phyloP scores from a whole-genome alignment of 139 green algal genomes.

The Micractinium sp. region DNA sequence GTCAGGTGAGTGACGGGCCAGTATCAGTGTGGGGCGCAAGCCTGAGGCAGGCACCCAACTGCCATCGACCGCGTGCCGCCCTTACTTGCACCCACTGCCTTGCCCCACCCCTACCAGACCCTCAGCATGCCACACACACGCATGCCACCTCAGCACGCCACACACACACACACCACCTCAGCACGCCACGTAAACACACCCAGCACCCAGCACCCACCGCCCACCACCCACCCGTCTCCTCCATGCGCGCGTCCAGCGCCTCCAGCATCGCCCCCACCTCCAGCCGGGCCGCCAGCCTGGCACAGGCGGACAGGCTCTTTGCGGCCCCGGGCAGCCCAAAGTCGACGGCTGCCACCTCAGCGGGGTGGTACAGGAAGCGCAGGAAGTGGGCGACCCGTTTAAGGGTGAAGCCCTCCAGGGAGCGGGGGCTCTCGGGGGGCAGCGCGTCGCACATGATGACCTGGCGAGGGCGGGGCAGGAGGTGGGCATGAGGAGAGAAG shows the following conservation, averaged over 20 bases:
- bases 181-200: neutral
- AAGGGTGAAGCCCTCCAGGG: slow-evolving; percentile 20
- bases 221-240: slow-evolving; percentile 10
- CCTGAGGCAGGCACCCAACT: no score
- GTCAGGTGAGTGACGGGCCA: no score
- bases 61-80: no score
- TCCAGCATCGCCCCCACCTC: neutral
- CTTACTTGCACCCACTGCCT: no score
- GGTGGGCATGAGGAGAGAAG: no score
- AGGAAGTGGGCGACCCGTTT: slow-evolving; percentile 27
- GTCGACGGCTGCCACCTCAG: neutral
- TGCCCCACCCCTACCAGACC: no score
- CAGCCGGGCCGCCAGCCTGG: slow-evolving; percentile 10
- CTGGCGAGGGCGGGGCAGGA: no score
- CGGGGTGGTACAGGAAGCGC: slow-evolving; percentile 12
- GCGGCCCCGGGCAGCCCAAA: neutral
- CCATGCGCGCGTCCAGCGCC: slow-evolving; percentile 25
- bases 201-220: neutral
- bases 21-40: no score
- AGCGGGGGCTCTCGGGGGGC: neutral
- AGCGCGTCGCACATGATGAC: neutral
- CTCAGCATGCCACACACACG: no score
- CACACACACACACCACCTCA: no score
- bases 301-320: slow-evolving; percentile 3
- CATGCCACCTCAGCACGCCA: no score